phyloP scores from a whole-genome alignment of 2,329 filamentous ascomycete genomes.

The Uncinocarpus reesii region DNA sequence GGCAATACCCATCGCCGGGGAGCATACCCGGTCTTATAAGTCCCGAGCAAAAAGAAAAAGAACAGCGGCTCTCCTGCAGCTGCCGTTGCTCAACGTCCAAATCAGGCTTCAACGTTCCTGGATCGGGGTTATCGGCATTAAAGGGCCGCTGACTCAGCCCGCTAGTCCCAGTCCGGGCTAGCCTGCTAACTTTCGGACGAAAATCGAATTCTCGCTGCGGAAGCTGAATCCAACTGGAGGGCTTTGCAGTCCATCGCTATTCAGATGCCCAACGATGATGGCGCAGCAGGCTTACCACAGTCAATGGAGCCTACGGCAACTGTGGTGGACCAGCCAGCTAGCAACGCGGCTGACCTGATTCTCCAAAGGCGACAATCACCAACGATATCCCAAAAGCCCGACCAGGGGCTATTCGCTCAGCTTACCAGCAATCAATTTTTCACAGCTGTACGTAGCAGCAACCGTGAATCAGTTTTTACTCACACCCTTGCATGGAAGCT shows the following conservation, averaged over 20 bases:
- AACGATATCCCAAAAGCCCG: conserved; percentile 25
- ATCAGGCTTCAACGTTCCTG: neutral
- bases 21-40: too few relatives aligned
- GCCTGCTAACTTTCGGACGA: neutral
- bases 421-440: conserved; percentile 42
- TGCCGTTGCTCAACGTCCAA: too few relatives aligned
- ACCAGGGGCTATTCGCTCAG: conserved; percentile 37
- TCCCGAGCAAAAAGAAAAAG: too few relatives aligned
- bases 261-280: conserved; percentile 18
- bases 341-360: conserved; percentile 29
- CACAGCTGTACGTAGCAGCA: conserved; percentile 34
- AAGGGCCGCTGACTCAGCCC: neutral
- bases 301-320: conserved; percentile 33
- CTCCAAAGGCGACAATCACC: conserved; percentile 27
- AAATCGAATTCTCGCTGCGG: neutral
- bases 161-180: neutral
- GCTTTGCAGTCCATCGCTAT: neutral
- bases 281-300: conserved; percentile 16
- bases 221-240: neutral
- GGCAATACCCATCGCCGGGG: too few relatives aligned
- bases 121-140: neutral
- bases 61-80: too few relatives aligned
- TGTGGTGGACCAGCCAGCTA: conserved; percentile 20
- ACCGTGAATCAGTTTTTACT: neutral
- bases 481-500: neutral